A percentile compares a stretch with the other conserved stretches of the same genome.
Evolutionary conservation across 164 flowering plant species (phyloP).

Genomic region (Pachysandra terminalis): DNA sequence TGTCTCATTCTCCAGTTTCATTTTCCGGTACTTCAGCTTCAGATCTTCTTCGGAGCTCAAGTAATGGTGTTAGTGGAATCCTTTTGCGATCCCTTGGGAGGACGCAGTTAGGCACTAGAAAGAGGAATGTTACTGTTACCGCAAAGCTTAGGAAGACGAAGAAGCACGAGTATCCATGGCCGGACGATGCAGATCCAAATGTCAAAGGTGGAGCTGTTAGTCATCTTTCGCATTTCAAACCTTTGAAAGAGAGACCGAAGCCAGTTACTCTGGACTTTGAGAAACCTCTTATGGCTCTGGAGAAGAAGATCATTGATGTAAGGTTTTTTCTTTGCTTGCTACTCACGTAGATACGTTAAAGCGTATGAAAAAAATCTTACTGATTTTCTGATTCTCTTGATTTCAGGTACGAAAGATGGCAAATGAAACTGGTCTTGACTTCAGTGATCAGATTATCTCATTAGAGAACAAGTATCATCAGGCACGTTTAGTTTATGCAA

Average conservation of each 20-base stretch:
- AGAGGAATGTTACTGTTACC: conserved; percentile 30
- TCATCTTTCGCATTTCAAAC: conserved; percentile 83
- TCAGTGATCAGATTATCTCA: conserved; percentile 71
- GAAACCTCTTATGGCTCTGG: conserved; percentile 78
- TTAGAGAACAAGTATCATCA: conserved; percentile 78
- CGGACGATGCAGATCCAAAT: conserved; percentile 67
- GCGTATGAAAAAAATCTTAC: no score
- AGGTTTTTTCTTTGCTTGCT: conserved; percentile 8
- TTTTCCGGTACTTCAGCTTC: conserved; percentile 48
- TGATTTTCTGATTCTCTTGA: not conserved
- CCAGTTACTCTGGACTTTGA: conserved; percentile 81
- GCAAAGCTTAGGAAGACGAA: conserved; percentile 71
- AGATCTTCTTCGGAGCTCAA: conserved; percentile 62
- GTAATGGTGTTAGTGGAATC: conserved; percentile 43
- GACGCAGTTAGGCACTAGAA: conserved; percentile 27
- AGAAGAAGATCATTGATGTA: conserved; percentile 80
- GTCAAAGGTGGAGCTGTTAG: conserved; percentile 68
- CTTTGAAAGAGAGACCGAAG: conserved; percentile 77
- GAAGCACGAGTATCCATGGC: conserved; percentile 87
- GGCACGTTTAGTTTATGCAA: conserved; percentile 29
- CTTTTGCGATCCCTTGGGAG: conserved; percentile 35
- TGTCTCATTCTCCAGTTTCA: conserved; percentile 35
- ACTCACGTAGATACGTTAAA: not conserved
- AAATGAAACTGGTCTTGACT: conserved; percentile 83
- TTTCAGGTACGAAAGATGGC: conserved; percentile 86